These are phyloP conservation scores for Tagetes patula DNA, from an alignment of 129 eudicot genomes.

Conservation along the genomic window DNA sequence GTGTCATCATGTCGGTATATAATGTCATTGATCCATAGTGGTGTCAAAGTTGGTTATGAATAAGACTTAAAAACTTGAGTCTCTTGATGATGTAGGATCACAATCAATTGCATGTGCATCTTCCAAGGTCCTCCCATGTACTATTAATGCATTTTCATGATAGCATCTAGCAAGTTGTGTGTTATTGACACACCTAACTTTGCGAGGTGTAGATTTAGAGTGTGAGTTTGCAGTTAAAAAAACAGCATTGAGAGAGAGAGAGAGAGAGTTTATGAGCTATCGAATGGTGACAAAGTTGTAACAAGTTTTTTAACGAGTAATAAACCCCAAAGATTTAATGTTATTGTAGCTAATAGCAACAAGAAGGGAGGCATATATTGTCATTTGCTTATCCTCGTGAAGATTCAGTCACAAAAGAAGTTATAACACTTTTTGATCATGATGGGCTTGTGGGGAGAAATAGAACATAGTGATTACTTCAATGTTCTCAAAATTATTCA, in stretches of 20 bases:
- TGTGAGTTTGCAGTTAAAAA: too few species aligned
- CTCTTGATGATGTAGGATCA: not conserved
- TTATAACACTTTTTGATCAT: not conserved
- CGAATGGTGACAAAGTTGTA: not conserved
- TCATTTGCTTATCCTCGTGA: not conserved
- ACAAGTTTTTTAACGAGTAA: not conserved
- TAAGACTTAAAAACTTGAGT: not conserved
- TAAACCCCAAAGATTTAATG: not conserved
- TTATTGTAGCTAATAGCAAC: not conserved
- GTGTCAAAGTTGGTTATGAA: not conserved
- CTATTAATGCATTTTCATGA: not conserved
- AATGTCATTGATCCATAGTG: not conserved
- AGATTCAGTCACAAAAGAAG: not conserved
- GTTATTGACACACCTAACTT: not conserved
- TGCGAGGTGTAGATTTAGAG: too few species aligned
- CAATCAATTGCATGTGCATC: not conserved
- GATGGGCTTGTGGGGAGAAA: not conserved
- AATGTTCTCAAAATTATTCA: not conserved
- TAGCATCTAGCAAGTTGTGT: not conserved
- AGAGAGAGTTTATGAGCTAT: not conserved
- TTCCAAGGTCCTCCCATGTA: not conserved
- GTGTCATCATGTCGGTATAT: not conserved
- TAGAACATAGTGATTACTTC: not conserved
- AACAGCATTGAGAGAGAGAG: not conserved
- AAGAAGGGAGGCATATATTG: not conserved